Evolutionary conservation across 305 asterid genomes (phyloP).

Genomic region (Fraxinus greggii): DNA sequence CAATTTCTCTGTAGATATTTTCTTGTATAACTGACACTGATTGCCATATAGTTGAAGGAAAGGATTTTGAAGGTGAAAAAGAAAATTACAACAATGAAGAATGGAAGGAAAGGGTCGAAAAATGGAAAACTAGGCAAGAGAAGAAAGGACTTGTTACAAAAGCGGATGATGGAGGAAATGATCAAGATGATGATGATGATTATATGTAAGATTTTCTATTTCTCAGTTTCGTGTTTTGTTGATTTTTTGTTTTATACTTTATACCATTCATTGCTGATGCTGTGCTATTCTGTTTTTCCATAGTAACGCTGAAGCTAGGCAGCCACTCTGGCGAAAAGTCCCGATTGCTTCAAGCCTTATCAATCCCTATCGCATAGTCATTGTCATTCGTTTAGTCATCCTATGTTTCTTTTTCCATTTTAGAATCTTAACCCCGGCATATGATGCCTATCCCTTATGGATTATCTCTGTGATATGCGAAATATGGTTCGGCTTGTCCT

Average conservation of each 20-base stretch:
- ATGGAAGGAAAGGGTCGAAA: slow-evolving; percentile 78
- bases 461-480: slow-evolving; percentile 77
- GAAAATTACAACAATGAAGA: slow-evolving; percentile 51
- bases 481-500: slow-evolving; percentile 77
- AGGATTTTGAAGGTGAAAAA: slow-evolving; percentile 61
- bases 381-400: slow-evolving; percentile 58
- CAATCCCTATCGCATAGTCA: slow-evolving; percentile 80
- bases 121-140: slow-evolving; percentile 77
- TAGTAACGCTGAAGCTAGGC: slow-evolving; percentile 82
- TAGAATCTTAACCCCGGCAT: slow-evolving; percentile 63
- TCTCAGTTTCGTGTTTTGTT: background rate
- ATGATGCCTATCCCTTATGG: slow-evolving; percentile 78
- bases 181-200: slow-evolving; percentile 52
- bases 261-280: background rate
- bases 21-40: background rate
- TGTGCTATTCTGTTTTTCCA: background rate
- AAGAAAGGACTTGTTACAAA: slow-evolving; percentile 63
- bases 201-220: slow-evolving; percentile 43
- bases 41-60: slow-evolving; percentile 43
- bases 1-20: background rate
- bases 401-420: slow-evolving; percentile 75
- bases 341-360: slow-evolving; percentile 71
- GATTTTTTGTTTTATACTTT: background rate
- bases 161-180: slow-evolving; percentile 44
- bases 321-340: slow-evolving; percentile 82